phyloP scores from a whole-genome alignment of 2,329 filamentous ascomycete genomes.

The Colletotrichum musicola region DNA sequence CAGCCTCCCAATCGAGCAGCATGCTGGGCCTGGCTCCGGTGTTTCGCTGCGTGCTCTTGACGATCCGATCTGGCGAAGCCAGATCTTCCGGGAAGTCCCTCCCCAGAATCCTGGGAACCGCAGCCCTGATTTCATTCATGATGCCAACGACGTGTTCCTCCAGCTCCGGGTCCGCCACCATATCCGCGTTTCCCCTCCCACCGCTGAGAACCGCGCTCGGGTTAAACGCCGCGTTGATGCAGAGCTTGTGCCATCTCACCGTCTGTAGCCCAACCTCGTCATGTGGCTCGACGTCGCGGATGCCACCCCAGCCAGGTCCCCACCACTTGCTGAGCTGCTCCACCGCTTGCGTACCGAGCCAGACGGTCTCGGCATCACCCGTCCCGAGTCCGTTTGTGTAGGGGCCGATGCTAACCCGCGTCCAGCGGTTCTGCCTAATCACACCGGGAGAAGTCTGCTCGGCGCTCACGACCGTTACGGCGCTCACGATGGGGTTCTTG shows the following conservation, averaged over 20 bases:
- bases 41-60: slow-evolving; percentile 73
- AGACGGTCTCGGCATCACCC: slow-evolving; percentile 47
- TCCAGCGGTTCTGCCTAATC: slow-evolving; percentile 80
- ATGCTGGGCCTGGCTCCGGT: slow-evolving; percentile 75
- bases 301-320: slow-evolving; percentile 64
- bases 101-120: slow-evolving; percentile 73
- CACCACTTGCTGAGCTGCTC: slow-evolving; percentile 64
- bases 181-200: slow-evolving; percentile 73
- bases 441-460: slow-evolving; percentile 73
- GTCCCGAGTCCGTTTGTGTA: slow-evolving; percentile 66
- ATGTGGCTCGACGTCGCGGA: slow-evolving; percentile 75
- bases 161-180: slow-evolving; percentile 74
- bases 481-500: slow-evolving; percentile 70
- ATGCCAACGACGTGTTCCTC: slow-evolving; percentile 71
- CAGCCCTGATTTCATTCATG: slow-evolving; percentile 77
- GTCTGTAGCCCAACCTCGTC: slow-evolving; percentile 76
- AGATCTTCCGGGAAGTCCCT: slow-evolving; percentile 70
- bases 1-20: slow-evolving; percentile 77
- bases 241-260: slow-evolving; percentile 81
- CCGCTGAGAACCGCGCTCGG: slow-evolving; percentile 77
- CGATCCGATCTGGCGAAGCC: slow-evolving; percentile 72
- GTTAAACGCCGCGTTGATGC: slow-evolving; percentile 83
- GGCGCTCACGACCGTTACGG: slow-evolving; percentile 77
- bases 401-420: slow-evolving; percentile 76
- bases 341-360: slow-evolving; percentile 57